Evolutionary conservation across 371 early-diverging fungal species (phyloP).

Genomic region (Rhizopus delemar): DNA sequence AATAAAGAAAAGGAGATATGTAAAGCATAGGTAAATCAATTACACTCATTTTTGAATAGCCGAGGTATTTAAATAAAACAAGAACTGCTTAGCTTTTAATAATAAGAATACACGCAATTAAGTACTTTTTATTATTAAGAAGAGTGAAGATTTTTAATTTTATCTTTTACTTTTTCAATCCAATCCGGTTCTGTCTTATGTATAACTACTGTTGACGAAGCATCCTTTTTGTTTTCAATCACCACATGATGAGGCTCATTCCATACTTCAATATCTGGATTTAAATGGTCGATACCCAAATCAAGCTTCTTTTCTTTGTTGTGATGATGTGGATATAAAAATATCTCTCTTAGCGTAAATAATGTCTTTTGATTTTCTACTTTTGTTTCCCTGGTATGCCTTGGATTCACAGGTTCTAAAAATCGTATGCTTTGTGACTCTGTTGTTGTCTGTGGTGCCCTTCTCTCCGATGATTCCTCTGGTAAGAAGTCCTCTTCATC

Average conservation of each 20-base stretch:
- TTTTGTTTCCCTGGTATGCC: conserved; percentile 7
- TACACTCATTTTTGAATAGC: too few relatives aligned
- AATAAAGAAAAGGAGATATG: too few relatives aligned
- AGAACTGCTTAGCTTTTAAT: neutral
- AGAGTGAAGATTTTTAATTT: conserved; percentile 19
- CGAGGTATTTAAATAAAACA: neutral
- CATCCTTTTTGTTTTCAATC: conserved; percentile 32
- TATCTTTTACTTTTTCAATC: conserved; percentile 24
- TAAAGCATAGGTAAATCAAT: too few relatives aligned
- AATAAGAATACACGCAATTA: neutral
- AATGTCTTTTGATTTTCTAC: neutral
- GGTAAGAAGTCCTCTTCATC: too few relatives aligned
- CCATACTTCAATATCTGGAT: conserved; percentile 44
- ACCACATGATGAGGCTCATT: conserved; percentile 37
- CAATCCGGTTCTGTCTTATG: conserved; percentile 35
- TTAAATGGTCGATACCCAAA: conserved; percentile 3
- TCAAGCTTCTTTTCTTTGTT: conserved; percentile 2
- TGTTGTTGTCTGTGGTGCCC: neutral
- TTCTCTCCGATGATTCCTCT: too few relatives aligned
- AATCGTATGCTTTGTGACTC: conserved; percentile 48
- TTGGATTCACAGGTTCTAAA: conserved; percentile 48
- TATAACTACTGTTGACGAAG: conserved; percentile 23
- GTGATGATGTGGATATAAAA: conserved; percentile 7
- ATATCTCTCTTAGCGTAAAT: conserved; percentile 3
- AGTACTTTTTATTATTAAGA: conserved; percentile 1